Conservation (phyloP, 78 protist genomes). For the slime mould (Dictyostelium discoideum) region dicty_2.7 NC_007089.4:3033501-3034000, state of each 20-base stretch:
- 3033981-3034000: not conserved
- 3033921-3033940: conserved; percentile 30
- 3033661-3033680: conserved; percentile 77
- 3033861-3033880: not conserved
- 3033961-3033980: not conserved
- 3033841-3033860: not conserved
- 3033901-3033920: not conserved
- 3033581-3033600: conserved; percentile 64
- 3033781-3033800: conserved; percentile 49
- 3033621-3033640: conserved; percentile 59
- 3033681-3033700: conserved; percentile 25
- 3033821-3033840: not conserved
- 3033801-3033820: conserved; percentile 26
- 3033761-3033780: conserved; percentile 60
- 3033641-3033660: conserved; percentile 51
- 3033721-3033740: conserved; percentile 70
- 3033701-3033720: not conserved
- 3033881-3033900: not conserved
- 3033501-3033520: conserved; percentile 16
- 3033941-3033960: conserved; percentile 44
- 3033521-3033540: conserved; percentile 44
- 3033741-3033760: conserved; percentile 68
- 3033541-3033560: conserved; percentile 42
- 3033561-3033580: conserved; percentile 58
- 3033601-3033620: conserved; percentile 77